Conservation (phyloP, 306 rosid genomes). For the Cucurbita pepo region DNA sequence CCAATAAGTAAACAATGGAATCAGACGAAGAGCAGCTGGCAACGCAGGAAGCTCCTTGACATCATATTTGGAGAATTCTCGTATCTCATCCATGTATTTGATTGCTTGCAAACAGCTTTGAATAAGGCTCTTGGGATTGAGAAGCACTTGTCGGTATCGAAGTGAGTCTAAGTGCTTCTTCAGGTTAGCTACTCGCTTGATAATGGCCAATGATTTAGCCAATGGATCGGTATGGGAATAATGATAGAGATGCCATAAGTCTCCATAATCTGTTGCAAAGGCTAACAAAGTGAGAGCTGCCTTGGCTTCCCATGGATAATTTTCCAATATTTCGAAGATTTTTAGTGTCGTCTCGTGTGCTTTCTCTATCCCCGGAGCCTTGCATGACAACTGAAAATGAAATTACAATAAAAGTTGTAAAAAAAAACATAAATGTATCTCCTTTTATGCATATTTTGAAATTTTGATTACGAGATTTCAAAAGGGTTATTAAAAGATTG, state of each 20-base stretch:
- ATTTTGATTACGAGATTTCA: background rate
- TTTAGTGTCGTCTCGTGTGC: background rate
- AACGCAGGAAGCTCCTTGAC: background rate
- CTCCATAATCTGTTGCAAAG: background rate
- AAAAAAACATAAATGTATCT: background rate
- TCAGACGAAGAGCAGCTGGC: background rate
- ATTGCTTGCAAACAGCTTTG: background rate
- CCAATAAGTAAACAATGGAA: background rate
- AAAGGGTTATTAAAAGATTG: background rate
- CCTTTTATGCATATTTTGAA: background rate
- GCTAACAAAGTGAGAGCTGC: constrained; percentile 1
- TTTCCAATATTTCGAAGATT: background rate
- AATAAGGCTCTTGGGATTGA: background rate
- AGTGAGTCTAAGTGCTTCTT: background rate
- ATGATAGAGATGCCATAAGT: background rate
- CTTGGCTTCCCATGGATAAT: constrained; percentile 6
- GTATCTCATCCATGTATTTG: background rate
- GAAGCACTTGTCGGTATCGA: background rate
- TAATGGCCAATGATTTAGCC: background rate
- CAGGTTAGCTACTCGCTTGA: background rate
- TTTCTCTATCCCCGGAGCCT: background rate
- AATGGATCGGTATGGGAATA: background rate
- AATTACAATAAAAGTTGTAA: background rate
- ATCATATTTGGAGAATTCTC: background rate
- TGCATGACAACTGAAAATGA: background rate